These are phyloP conservation scores for Russula sp. DNA, from an alignment of 768 basidiomycete species.

Conservation along the genomic window DNA sequence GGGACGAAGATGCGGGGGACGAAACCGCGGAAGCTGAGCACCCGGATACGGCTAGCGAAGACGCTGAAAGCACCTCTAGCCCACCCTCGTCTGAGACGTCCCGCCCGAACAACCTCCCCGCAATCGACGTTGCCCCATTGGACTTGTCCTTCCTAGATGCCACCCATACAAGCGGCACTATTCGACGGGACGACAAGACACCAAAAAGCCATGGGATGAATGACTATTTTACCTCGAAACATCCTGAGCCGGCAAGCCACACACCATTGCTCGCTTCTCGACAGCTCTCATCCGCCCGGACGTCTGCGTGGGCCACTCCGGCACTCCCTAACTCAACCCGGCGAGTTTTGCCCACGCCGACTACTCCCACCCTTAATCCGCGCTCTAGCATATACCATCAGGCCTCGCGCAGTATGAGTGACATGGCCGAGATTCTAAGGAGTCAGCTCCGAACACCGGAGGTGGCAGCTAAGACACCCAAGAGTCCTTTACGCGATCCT, in stretches of 20 bases:
- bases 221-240: slow-evolving; percentile 30
- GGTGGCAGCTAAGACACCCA: slow-evolving; percentile 2
- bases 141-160: slow-evolving; percentile 20
- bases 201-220: neutral
- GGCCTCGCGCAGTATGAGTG: slow-evolving; percentile 18
- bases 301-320: slow-evolving; percentile 4
- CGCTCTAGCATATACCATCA: slow-evolving; percentile 18
- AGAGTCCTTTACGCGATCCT: neutral
- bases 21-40: slow-evolving; percentile 9
- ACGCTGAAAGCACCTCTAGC: slow-evolving; percentile 10
- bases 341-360: slow-evolving; percentile 26
- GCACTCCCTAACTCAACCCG: slow-evolving; percentile 14
- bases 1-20: slow-evolving; percentile 14
- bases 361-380: slow-evolving; percentile 8
- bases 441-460: slow-evolving; percentile 9
- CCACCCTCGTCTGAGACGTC: neutral
- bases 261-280: neutral
- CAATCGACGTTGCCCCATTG: slow-evolving; percentile 10
- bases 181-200: slow-evolving; percentile 16
- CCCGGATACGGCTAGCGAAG: slow-evolving; percentile 17
- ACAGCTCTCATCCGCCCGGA: neutral
- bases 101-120: slow-evolving; percentile 1
- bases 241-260: neutral
- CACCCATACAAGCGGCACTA: slow-evolving; percentile 1
- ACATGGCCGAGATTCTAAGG: slow-evolving; percentile 16